Base-by-base conservation (phyloP, 257 asterid genomes). In the Capsicum chinense region DNA sequence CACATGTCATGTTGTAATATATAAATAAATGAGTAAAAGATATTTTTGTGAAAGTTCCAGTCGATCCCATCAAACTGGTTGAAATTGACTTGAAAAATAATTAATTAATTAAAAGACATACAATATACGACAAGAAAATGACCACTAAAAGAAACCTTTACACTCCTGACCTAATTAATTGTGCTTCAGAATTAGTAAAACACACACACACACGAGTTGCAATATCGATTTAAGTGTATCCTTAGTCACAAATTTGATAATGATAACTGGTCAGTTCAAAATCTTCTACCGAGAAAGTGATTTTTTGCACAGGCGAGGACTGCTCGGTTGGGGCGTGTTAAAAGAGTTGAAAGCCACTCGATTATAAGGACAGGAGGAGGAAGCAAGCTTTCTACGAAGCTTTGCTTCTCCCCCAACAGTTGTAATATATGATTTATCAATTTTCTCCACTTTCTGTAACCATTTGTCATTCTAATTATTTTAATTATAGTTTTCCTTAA, bases 41-140 rank as follows among this genome's bases (percentile, higher is more conserved):
- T 78, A 54, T 78, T 78, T 78, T 54, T 78, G 26, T 14, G 64
- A 26, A 67, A 54, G 82, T 33, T 78, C 64, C 64, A 78, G 33
- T 78, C 48, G 74, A 67, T 67, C 74, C 21, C 64, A 78, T 78
- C 47, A 78, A 78, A 74, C 7, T 12, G 39, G 62, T 50, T 74
- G 81, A 74, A 74, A 15, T 33, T 33, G 64, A 54, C 82, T 54
- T 8, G 9, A 52, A 26, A 26, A 78, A 13, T 78, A 52, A 76
- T n/a, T 67, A 37, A 67, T 19, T 69, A 39, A 39, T 3, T 50
- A 78, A 52, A 78, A 8, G 33, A 52, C 33, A 50, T 78, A 33
- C 4, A 8, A 8, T 54, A 14, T 54, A 78, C 42, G 50, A 78
- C 16, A 54, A 78, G 33, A 26, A 13, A 63, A 26, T 63, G 70